These are phyloP conservation scores for Sporisorium iseilematis-ciliati DNA, from an alignment of 1,284 basidiomycete genomes.

Conservation along the genomic window DNA sequence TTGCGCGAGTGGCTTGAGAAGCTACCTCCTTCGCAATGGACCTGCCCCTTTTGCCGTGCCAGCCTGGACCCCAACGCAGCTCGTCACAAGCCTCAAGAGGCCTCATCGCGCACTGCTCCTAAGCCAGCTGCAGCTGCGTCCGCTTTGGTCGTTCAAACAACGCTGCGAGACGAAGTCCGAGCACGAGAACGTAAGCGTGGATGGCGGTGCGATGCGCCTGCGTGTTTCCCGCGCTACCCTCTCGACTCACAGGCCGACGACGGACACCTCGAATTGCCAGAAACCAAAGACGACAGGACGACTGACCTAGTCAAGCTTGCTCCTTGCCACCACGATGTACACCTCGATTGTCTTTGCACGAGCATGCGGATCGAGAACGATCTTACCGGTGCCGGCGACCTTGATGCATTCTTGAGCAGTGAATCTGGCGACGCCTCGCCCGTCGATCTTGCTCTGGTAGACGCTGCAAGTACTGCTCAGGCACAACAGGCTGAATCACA, in stretches of 20 bases:
- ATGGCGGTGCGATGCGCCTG: constrained; percentile 63
- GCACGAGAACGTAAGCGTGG: constrained; percentile 51
- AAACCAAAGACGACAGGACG: constrained; percentile 33
- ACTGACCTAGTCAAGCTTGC: constrained; percentile 49
- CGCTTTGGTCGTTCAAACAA: constrained; percentile 6
- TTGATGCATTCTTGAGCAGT: constrained; percentile 15
- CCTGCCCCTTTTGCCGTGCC: constrained; percentile 65
- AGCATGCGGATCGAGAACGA: constrained; percentile 57
- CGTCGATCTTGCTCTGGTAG: neutral
- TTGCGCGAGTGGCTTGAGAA: constrained; percentile 62
- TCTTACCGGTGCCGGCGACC: constrained; percentile 1
- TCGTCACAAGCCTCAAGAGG: neutral
- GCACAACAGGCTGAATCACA: constrained; percentile 15
- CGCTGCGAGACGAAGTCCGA: constrained; percentile 59
- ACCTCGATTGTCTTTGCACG: constrained; percentile 64
- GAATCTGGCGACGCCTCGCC: constrained; percentile 4
- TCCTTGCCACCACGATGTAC: constrained; percentile 65
- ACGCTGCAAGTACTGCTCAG: neutral
- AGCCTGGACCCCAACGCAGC: constrained; percentile 26
- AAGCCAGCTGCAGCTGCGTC: constrained; percentile 9
- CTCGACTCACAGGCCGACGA: constrained; percentile 16
- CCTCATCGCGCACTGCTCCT: constrained; percentile 4
- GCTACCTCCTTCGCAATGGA: constrained; percentile 61
- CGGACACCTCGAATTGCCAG: constrained; percentile 34
- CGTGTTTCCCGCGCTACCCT: constrained; percentile 61